Base-by-base conservation (phyloP, 2,329 filamentous ascomycete species). In the Epichloe sylvatica region DNA sequence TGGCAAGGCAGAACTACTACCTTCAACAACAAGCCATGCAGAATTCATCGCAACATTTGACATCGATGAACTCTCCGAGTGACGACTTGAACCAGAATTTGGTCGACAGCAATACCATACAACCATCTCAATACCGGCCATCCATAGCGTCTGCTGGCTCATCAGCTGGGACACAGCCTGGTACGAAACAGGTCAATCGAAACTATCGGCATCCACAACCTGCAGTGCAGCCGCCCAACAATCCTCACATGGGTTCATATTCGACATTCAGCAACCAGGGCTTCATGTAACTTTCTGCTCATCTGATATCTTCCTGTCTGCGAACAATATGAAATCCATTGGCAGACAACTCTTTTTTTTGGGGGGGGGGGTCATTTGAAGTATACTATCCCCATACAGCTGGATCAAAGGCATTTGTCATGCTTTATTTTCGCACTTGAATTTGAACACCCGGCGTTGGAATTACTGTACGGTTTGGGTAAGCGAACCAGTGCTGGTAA, bases 1-100 rank as follows among this genome's bases (percentile, higher is more conserved):
- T 45, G 30, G 40, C 45, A 25, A 38, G 21, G 25, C 45, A 47
- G 12, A 45, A 36, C 23, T 48, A 51, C 21, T 48, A 48, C 25
- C 17, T 39, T 21, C 49, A 51, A 30, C 49, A 37, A 30, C 30
- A 38, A 38, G 17, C 45, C 17, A 40, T 39, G 45, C 37, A 40
- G n/a, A 37, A 40, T 37, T 25, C 19, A 7, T 19, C 35, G 17
- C 49, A 35, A 36, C 45, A 48, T 1, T 45, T 48, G 35, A 23
- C 34, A n/a, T 44, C 46, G 17, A 15, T 33, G 34, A 12, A 35
- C 30, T 12, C 36, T 11, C 23, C 49, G 5, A 43, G 21, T 17
- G 34, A 35, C 19, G 19, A 30, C 15, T 37, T 45, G 19, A 23
- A 19, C 30, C 45, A 36, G 19, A 44, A 21, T 34, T 17, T 47